Evolutionary conservation across 768 basidiomycete species (phyloP), one percentile per base, ranked within the genome.

Genomic region (Russula dissimulans): DNA sequence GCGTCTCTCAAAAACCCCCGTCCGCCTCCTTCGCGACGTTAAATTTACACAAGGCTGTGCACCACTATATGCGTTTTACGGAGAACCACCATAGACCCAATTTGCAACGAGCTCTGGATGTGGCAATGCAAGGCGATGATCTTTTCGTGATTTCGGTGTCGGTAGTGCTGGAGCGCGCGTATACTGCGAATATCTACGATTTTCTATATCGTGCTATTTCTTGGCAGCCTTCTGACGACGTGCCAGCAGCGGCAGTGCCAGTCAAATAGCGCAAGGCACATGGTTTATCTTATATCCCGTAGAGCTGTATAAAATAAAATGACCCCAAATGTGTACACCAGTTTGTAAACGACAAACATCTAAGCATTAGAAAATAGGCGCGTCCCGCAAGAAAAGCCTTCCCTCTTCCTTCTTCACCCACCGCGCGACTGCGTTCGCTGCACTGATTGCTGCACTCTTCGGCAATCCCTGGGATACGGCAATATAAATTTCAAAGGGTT

Each of bases 321-420:
- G 31, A 36, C 10, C 34, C 1, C 34, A 36, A 26, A 50, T 45
- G 50, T 56, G 48, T 48, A 56, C n/a, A 39, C 43, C 36, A 10
- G 12, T 17, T 38, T 39, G 36, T 45, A 56, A 53, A 49, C 49
- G 22, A 43, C 32, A 34, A 32, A 41, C 39, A 41, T 42, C 32
- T 38, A 41, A 22, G 22, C 22, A 47, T 52, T 39, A 93, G 70
- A 97, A 95, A 38, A 93, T 88, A 3, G 95, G 94, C 29, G 95
- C 93, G 71, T 95, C 88, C 57, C 81, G 79, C 64, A 99, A 73
- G 70, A 97, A 97, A 60, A 99, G 68, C 66, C 76, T 78, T 5
- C 74, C 74, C 71, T 97, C 95, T 68, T 97, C 91, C 66, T 84
- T 87, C 78, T 89, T 87, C 5, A 97, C 85, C 95, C 95, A 99